These are phyloP conservation scores for Thecaphora thlaspeos DNA, from an alignment of 1,284 basidiomycete genomes.

Conservation along the genomic window DNA sequence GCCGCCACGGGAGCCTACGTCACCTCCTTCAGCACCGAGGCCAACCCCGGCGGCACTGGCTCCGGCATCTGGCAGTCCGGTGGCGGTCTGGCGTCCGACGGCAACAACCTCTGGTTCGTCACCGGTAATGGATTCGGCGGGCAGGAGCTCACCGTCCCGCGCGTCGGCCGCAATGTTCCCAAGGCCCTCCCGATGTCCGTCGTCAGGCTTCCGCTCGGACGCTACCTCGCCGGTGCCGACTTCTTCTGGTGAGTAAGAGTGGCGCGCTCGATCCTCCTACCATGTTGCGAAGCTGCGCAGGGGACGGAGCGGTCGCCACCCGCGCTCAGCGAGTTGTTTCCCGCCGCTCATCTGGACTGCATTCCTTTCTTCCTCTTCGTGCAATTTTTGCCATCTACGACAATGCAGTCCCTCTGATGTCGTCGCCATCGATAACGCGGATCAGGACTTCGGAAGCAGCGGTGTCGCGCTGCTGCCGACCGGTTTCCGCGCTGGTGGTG, in stretches of 20 bases:
- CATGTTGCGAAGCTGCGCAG: no score
- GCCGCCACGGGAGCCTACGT: slow-evolving; percentile 6
- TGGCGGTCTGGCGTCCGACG: slow-evolving; percentile 8
- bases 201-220: slow-evolving; percentile 4
- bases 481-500: slow-evolving; percentile 9
- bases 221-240: slow-evolving; percentile 6
- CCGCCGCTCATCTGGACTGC: no score
- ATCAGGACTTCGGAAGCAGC: slow-evolving; percentile 14
- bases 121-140: slow-evolving; percentile 12
- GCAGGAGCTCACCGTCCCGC: slow-evolving; percentile 8
- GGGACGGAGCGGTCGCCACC: no score
- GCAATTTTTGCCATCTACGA: no score
- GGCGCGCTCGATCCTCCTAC: no score
- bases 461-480: slow-evolving; percentile 9
- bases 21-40: slow-evolving; percentile 8
- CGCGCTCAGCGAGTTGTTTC: no score
- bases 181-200: slow-evolving; percentile 12
- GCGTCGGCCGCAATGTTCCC: slow-evolving; percentile 11
- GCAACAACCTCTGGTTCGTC: slow-evolving; percentile 9
- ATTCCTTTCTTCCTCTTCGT: no score
- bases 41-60: slow-evolving; percentile 4
- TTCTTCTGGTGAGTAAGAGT: slow-evolving; percentile 5
- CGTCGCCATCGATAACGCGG: slow-evolving; percentile 7
- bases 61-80: slow-evolving; percentile 6
- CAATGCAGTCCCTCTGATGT: no score